These are phyloP conservation scores for Linum usitatissimum DNA, from an alignment of 345 rosid genomes.

Conservation along the genomic window DNA sequence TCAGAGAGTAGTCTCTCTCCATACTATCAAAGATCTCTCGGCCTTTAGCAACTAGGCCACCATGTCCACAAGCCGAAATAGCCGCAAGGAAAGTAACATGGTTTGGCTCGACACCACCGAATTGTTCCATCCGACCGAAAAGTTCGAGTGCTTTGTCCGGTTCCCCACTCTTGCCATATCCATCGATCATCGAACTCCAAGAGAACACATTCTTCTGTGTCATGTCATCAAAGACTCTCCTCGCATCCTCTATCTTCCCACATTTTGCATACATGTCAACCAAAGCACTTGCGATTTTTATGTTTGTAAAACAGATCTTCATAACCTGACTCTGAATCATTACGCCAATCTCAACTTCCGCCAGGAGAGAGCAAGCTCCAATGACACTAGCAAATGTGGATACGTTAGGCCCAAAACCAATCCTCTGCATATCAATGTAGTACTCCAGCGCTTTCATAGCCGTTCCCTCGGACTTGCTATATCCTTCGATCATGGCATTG, in stretches of 20 bases:
- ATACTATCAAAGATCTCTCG: conserved; percentile 62
- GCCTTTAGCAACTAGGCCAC: conserved; percentile 64
- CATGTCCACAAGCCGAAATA: conserved; percentile 77
- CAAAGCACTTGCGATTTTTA: conserved; percentile 81
- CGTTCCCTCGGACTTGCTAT: conserved; percentile 48
- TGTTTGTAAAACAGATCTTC: conserved; percentile 39
- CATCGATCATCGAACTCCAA: conserved; percentile 96
- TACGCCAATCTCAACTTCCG: conserved; percentile 50
- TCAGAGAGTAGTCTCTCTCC: conserved; percentile 54
- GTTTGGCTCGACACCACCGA: conserved; percentile 38
- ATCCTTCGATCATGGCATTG: conserved; percentile 94
- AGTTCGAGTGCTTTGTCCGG: conserved; percentile 64
- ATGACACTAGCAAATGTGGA: conserved; percentile 73
- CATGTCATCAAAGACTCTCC: conserved; percentile 52
- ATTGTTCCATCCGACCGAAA: conserved; percentile 44
- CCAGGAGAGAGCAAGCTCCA: conserved; percentile 72
- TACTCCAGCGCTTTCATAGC: conserved; percentile 41
- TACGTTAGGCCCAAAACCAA: conserved; percentile 44
- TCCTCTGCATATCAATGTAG: conserved; percentile 55
- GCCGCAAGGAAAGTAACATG: conserved; percentile 81
- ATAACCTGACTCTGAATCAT: conserved; percentile 66
- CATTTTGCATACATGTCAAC: conserved; percentile 87
- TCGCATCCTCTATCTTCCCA: conserved; percentile 56
- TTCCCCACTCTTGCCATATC: conserved; percentile 80
- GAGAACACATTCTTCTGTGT: conserved; percentile 63